Base-by-base conservation (phyloP, 352 stramenopile genomes). In the Phytophthora capsici region DNA sequence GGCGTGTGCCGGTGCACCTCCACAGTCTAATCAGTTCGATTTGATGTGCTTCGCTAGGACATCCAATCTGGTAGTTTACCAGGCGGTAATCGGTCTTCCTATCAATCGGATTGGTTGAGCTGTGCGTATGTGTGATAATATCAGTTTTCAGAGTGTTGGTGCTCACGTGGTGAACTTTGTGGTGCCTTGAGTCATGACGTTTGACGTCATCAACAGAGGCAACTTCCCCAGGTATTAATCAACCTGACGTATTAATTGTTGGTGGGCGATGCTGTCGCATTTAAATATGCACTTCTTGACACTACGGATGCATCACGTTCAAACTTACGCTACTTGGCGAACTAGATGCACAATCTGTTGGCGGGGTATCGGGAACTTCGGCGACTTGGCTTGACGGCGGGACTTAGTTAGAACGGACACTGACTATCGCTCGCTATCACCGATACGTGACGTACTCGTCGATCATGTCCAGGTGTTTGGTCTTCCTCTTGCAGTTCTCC, bases 371-470 rank as follows among this genome's bases (percentile, higher is more conserved):
- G 56, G 47, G 20, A 43, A 45, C 49, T 60, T 53, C 62, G 62
- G 55, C 62, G 43, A 30, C 26, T 54, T 34, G 5, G 19, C 28
- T 65, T 36, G 19, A 41, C 22, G 34, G 57, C 25, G 57, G 8
- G 47, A 19, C n/a, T 49, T 63, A 41, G 47, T 32, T 59, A 4
- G 30, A 48, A 70, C 44, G 16, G 20, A 52, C 45, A 38, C 26
- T 52, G 45, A 38, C 26, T 52, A 17, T 22, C 45, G 45, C 20
- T 14, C 17, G 14, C 17, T 19, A 19, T 37, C 43, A 71, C 41
- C 59, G 59, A 43, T 85, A 85, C 14, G 51, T 57, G 37, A 80
- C 65, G 47, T 75, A 58, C 59, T 85, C 76, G 50, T 80, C 62
- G 59, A 85, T 82, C 57, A 71, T 69, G 64, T 85, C 68, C 12